Evolutionary conservation across 2,329 filamentous ascomycete species (phyloP).

Genomic region (Grosmannia serpens): DNA sequence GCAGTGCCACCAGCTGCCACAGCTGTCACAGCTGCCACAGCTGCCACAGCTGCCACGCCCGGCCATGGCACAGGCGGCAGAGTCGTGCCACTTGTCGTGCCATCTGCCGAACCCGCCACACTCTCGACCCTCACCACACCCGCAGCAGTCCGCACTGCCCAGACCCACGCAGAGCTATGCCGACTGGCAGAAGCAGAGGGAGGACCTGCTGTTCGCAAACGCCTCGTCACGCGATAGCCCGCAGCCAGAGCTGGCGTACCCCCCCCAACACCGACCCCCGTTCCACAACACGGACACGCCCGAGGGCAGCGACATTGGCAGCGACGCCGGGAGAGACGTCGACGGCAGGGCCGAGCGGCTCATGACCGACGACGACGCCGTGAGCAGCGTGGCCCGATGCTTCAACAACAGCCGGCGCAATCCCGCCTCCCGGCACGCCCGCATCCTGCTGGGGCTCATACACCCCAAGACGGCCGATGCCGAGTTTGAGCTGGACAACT

Average conservation of each 20-base stretch:
- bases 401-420: slow-evolving; percentile 27
- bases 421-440: slow-evolving; percentile 40
- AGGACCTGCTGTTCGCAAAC: neutral
- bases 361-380: slow-evolving; percentile 35
- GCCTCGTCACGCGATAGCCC: neutral
- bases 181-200: slow-evolving; percentile 1
- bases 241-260: neutral
- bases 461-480: slow-evolving; percentile 32
- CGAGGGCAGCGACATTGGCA: neutral
- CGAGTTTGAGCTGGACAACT: slow-evolving; percentile 44
- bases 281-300: neutral
- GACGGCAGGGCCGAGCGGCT: slow-evolving; percentile 17
- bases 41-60: neutral
- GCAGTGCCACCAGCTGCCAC: neutral
- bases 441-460: slow-evolving; percentile 47
- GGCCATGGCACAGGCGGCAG: neutral
- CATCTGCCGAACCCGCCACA: neutral
- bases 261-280: neutral
- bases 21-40: neutral
- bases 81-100: neutral
- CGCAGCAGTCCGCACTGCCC: no score
- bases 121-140: neutral
- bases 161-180: neutral
- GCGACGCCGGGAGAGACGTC: neutral
- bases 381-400: slow-evolving; percentile 35